Evolutionary conservation across 768 basidiomycete genomes (phyloP), one percentile per base, ranked within the genome.

Genomic region (Hygrophorus russula): DNA sequence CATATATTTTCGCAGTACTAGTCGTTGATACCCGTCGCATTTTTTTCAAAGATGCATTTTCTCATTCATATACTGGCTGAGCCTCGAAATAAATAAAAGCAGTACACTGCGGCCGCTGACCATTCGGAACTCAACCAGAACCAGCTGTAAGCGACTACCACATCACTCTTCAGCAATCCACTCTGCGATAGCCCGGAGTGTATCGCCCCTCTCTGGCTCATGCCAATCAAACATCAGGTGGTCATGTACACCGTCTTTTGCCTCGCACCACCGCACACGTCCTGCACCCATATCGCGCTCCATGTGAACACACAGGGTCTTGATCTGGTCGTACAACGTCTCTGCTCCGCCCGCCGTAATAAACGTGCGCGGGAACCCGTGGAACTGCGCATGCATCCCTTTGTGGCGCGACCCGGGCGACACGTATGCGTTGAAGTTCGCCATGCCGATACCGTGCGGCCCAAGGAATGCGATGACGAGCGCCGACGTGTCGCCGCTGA

Each of bases 341-440:
- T 82, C 79, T 2, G 71, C 72, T 4, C 70, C 73, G 12, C 80
- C 80, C 3, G 64, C 67, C 4, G 67, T 62, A 35, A 82, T 68
- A 56, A 78, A 79, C 0, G 78, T 80, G 17, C 69, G 61, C 1
- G 80, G 80, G 57, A 76, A 82, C 13, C 67, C 70, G 30, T 57
- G 64, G 57, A 82, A 83, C 42, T 60, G 53, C 9, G 69, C 60
- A 3, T 51, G 39, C 20, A 61, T 49, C 6, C 53, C 50, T 1
- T 66, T 61, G 36, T 68, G 53, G 19, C 65, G 50, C 13, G 73
- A 76, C 6, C 71, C 72, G 3, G 80, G 79, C 0, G 80, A 82
- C 28, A 83, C 65, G 48, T 78, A 81, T 20, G 63, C 61, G 50
- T 72, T 78, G 11, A 56, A 55, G 11, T 63, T 62, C 11, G 68